These are phyloP conservation scores for Suhomyces bokatorum DNA, from an alignment of 1,139 yeast species.

Conservation along the genomic window DNA sequence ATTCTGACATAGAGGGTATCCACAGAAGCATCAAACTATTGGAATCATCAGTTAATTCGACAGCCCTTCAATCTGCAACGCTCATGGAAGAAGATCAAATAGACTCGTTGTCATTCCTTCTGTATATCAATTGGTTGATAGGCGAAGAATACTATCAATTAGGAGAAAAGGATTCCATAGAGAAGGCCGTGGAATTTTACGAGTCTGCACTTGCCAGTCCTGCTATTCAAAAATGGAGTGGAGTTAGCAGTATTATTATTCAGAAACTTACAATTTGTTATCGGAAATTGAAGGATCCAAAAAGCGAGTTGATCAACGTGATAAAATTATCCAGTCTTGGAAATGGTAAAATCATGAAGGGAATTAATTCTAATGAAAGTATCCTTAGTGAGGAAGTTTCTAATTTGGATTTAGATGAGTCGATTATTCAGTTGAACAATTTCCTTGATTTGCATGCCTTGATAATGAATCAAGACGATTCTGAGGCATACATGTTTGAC, in stretches of 20 bases:
- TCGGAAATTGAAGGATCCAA: slow-evolving; percentile 10
- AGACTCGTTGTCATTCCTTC: slow-evolving; percentile 28
- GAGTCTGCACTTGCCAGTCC: slow-evolving; percentile 26
- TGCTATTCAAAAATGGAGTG: slow-evolving; percentile 14
- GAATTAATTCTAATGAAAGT: neutral
- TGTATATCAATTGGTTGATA: slow-evolving; percentile 47
- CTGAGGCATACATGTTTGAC: slow-evolving; percentile 22
- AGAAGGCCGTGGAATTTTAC: slow-evolving; percentile 43
- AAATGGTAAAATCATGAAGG: neutral
- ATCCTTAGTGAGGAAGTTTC: neutral
- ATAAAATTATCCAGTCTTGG: slow-evolving; percentile 1
- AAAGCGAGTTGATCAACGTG: slow-evolving; percentile 5
- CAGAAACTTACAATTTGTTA: slow-evolving; percentile 32
- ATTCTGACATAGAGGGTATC: neutral
- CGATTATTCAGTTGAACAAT: neutral
- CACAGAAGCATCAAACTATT: slow-evolving; percentile 27
- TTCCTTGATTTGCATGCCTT: slow-evolving; percentile 2
- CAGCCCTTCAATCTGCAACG: neutral
- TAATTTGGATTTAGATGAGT: slow-evolving; percentile 1
- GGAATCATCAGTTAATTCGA: slow-evolving; percentile 24
- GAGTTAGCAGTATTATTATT: slow-evolving; percentile 20
- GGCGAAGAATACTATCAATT: slow-evolving; percentile 45
- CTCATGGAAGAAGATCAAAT: slow-evolving; percentile 3
- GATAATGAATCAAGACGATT: slow-evolving; percentile 5
- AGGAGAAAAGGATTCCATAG: slow-evolving; percentile 25